These are phyloP conservation scores for Debaryomyces fabryi DNA, from an alignment of 1,139 yeast species.

Conservation along the genomic window DNA sequence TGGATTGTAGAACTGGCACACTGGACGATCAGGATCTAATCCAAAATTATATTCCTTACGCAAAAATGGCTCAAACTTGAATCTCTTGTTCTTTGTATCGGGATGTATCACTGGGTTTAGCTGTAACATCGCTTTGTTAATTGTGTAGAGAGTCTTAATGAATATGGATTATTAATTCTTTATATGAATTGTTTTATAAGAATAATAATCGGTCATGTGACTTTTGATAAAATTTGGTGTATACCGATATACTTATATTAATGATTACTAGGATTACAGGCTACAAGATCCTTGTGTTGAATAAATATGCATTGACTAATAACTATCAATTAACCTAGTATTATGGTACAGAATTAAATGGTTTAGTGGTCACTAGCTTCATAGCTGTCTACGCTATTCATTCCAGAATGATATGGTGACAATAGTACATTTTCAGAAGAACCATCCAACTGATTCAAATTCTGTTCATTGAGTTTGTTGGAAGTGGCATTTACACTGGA, in stretches of 20 bases:
- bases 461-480: slow-evolving; percentile 30
- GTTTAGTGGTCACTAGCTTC: slow-evolving; percentile 1
- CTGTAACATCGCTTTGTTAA: slow-evolving; percentile 29
- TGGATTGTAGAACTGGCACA: slow-evolving; percentile 72
- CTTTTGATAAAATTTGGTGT: not conserved
- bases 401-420: slow-evolving; percentile 10
- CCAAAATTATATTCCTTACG: slow-evolving; percentile 82
- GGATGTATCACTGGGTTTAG: slow-evolving; percentile 48
- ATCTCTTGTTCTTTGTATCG: slow-evolving; percentile 45
- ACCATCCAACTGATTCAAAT: slow-evolving; percentile 24
- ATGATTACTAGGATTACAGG: not conserved
- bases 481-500: slow-evolving; percentile 14
- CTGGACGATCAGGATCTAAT: slow-evolving; percentile 86
- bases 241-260: not conserved
- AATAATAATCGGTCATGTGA: not conserved
- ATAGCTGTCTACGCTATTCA: slow-evolving; percentile 4
- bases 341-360: slow-evolving; percentile 3
- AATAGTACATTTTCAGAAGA: slow-evolving; percentile 6
- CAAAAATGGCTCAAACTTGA: slow-evolving; percentile 84
- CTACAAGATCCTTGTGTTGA: not conserved
- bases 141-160: not conserved
- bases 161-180: slow-evolving; percentile 1
- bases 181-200: not conserved
- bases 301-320: not conserved
- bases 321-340: not conserved